Evolutionary conservation across 352 stramenopile species (phyloP).

Genomic region (Saprolegnia diclina): DNA sequence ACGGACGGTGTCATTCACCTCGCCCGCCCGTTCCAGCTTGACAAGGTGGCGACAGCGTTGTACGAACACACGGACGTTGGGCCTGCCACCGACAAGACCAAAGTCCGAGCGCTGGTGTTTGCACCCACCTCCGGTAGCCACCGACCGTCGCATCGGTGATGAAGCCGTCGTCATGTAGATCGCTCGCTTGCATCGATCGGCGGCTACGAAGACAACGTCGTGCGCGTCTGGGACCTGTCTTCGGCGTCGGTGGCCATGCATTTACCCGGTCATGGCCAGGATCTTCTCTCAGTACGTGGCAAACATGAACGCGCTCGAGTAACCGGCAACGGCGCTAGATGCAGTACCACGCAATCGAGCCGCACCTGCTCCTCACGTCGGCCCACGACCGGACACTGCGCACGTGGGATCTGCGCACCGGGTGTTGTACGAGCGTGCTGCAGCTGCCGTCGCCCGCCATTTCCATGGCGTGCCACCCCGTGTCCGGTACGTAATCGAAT

Average conservation of each 20-base stretch:
- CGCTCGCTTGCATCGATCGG: background rate
- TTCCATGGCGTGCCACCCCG: conserved; percentile 51
- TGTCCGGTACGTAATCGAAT: background rate
- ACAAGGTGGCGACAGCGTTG: background rate
- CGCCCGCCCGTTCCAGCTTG: conserved; percentile 15
- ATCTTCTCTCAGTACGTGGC: conserved; percentile 33
- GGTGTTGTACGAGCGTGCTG: conserved; percentile 47
- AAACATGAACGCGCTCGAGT: background rate
- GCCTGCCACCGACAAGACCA: background rate
- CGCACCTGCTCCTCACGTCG: conserved; percentile 33
- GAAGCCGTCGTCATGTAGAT: background rate
- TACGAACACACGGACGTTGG: background rate
- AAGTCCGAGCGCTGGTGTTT: background rate
- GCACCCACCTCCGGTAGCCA: background rate
- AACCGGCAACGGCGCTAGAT: background rate
- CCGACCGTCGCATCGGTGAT: background rate
- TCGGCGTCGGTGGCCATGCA: conserved; percentile 20
- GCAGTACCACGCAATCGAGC: background rate
- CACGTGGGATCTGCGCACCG: conserved; percentile 59
- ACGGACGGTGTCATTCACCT: conserved; percentile 22
- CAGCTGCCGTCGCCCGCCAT: conserved; percentile 33
- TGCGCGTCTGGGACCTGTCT: conserved; percentile 8
- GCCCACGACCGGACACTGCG: conserved; percentile 56
- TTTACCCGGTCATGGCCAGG: conserved; percentile 57
- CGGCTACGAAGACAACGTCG: conserved; percentile 12